Evolutionary conservation across 1,284 basidiomycete genomes (phyloP), one percentile per base, ranked within the genome.

Genomic region (Leccinum insigne): DNA sequence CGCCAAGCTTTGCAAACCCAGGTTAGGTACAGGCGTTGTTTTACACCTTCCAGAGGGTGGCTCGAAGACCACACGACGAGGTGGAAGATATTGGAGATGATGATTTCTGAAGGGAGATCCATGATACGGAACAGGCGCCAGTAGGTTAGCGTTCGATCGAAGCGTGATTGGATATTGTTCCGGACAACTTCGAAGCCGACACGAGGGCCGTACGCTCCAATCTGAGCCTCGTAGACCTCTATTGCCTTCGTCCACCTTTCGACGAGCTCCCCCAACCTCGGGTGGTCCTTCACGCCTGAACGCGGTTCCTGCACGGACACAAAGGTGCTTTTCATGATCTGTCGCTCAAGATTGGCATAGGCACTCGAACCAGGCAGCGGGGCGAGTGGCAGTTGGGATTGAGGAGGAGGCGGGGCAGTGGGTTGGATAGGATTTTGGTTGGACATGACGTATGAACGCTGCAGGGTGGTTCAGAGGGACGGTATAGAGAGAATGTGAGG

Each of bases 1-100:
- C 88, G 80, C 86, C 87, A 91, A 23, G 77, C 77, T 60, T 73
- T 78, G 72, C 87, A 92, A 18, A 86, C 83, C 80, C 83, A 85
- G 10, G 86, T 86, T 63, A 91, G 72, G 58, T 70, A 71, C 40
- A 85, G 70, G 60, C 88, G 85, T 67, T 76, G 73, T 29, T 69
- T 67, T 21, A 82, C 75, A 21, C 80, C 38, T 23, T 75, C 68
- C 1, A 68, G 64, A 2, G 80, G 77, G 60, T 77, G 73, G 38
- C 66, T 67, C 13, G 79, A 71, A 29, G 83, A 81, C 84, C 84
- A 86, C 58, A 81, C 79, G 54, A 85, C 82, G 68, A 80, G 79
- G 64, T 83, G 84, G 68, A 92, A 84, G 67, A 92, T 89, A 65
- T 84, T 81, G 74, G 76, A 76, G 65, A 91, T 75, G 66, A 92